Base-by-base conservation (phyloP, 495 filamentous ascomycete species). In the Endocarpon pusillum region DNA sequence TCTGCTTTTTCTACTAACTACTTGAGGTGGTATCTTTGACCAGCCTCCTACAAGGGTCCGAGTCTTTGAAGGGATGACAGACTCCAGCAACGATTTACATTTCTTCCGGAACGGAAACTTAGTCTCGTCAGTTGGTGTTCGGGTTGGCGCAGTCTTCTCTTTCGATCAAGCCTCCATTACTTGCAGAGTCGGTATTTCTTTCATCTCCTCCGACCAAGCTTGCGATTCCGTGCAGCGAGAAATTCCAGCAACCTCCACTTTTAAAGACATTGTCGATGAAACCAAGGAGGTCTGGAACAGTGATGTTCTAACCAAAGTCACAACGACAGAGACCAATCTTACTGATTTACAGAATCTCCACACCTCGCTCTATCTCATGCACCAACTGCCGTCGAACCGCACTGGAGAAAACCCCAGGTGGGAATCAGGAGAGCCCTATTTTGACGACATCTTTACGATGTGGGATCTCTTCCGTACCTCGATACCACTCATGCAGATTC, bases 391-490 rank as follows among this genome's bases (percentile, higher is more conserved):
- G 0, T 75, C 75, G 3, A 78, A 82, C 45, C 66, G 71, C 27
- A 81, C 77, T 0, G 73, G 72, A 0, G 78, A 81, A 45, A 82
- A 81, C 42, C 75, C 78, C 0, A 47, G 59, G 4, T 82, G 78
- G 75, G 46, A 41, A 4, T 78, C 74, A 3, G 40, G 37, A 1
- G 78, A 81, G 49, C 78, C 78, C 10, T 82, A 61, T 33, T 62
- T 60, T 38, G 51, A 62, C 25, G 58, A 62, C 29, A 58, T 61
- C 14, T 62, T 60, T 38, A 59, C 57, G 3, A 56, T 54, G 36
- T 60, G 70, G 69, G 68, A 73, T 40, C 52, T 65, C 14, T 77
- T 77, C 53, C 71, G 78, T 16, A 78, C 66, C 47, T 56, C 66
- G 6, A 75, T 69, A 2, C 42, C 73, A 3, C 58, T 82, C 0